Base-by-base conservation (phyloP, 345 rosid genomes). In the Draba incana region DNA sequence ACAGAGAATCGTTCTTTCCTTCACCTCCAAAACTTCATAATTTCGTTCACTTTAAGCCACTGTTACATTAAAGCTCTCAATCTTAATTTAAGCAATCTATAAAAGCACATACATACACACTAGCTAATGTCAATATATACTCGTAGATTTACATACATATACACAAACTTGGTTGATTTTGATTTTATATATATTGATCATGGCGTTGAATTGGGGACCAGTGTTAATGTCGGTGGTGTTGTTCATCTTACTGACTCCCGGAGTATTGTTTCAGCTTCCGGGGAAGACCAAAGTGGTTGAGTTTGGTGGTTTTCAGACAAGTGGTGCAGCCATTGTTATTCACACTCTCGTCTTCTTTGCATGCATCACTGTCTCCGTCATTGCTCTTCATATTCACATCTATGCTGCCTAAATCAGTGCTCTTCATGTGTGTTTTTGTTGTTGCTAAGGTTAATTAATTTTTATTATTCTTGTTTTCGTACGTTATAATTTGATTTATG, bases 161-260 rank as follows among this genome's bases (percentile, higher is more conserved):
- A 39, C 27, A 68, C 30, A 7, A 37, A 59, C 23, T 14, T 25
- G 50, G 7, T 50, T 45, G 49, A 13, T 31, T 70, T 50, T 45
- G 49, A 13, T 31, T 70, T 1, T 48, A 47, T 8, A 31, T 31
- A 57, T 20, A 49, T 48, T 9, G 16, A 37, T 20, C 28, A 85
- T 84, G 89, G 79, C 69, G 1, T 62, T 75, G 56, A 86, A 87
- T 23, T 83, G 89, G 89, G 92, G 86, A 10, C 90, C 93, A 2
- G 88, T 87, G 44, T 13, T 88, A 45, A 73, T 87, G 51, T 88
- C 86, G 10, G 80, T 84, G 42, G 64, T 85, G 44, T 69, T 88
- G 25, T 88, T 84, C 64, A 81, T 88, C 62, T 23, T 88, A 47
- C 57, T 88, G 65, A 82, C 84, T 16, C 90, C 90, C 0, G 90